Evolutionary conservation across 2,329 filamentous ascomycete species (phyloP), one percentile per base, ranked within the genome.

Genomic region (Penicillium decumbens): DNA sequence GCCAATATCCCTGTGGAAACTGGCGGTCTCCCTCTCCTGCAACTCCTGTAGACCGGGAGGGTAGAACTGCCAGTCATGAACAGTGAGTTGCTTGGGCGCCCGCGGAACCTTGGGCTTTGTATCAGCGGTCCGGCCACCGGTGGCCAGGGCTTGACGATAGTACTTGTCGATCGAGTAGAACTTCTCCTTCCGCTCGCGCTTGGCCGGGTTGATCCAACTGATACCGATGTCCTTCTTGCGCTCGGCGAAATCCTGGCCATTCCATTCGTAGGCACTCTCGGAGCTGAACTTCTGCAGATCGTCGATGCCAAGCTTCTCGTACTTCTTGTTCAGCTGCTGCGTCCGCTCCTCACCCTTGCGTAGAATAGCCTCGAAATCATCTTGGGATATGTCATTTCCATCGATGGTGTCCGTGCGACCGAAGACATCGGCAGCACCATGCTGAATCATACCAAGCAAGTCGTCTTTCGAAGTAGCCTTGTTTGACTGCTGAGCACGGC

Each of bases 131-230:
- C 84, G 81, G 30, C 85, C 83, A 70, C 89, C 84, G 45, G 88
- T 93, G 61, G 88, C 87, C 65, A 98, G 81, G 8, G 90, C 89
- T 63, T 95, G 85, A 58, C 92, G 87, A 74, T 97, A 98, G 74
- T 98, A 98, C 71, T 96, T 95, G 69, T 98, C 95, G 76, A 98
- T 95, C 0, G 92, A 96, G 69, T 98, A 98, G 4, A 89, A 90
- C 67, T 96, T 90, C 66, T 97, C 92, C 71, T 97, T 98, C 64
- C 93, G 88, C 74, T 98, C 95, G 71, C 93, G 91, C 78, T 98
- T 98, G 13, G 92, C 85, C 2, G 93, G 95, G 63, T 98, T 95
- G 75, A 98, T 98, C 95, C 95, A 98, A 65, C 79, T 91, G 57
- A 96, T 81, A 42, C 89, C 89, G 55, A 96, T 89, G 43, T 95